Evolutionary conservation across 495 filamentous ascomycete genomes (phyloP).

Genomic region (Xylaria castorea): DNA sequence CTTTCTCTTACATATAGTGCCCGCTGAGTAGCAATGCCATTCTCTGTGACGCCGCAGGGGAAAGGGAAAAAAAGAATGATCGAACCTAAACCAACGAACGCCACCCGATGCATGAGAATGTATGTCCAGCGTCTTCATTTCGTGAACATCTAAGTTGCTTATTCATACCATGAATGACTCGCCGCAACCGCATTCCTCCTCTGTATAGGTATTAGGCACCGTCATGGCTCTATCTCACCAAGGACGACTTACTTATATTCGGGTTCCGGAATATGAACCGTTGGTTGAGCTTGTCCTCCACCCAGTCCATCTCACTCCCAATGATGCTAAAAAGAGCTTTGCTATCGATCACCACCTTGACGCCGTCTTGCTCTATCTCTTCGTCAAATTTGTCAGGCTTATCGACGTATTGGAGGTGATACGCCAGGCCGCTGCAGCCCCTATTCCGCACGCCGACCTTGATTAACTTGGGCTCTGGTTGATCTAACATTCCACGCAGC

Average conservation of each 20-base stretch:
- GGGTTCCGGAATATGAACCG: constrained; percentile 95
- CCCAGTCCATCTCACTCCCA: constrained; percentile 99
- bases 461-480: constrained; percentile 88
- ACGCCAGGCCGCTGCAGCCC: constrained; percentile 96
- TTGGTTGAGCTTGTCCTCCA: constrained; percentile 89
- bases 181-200: constrained; percentile 96
- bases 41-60: background rate
- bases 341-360: constrained; percentile 94
- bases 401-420: constrained; percentile 94
- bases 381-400: constrained; percentile 88
- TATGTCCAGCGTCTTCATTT: constrained; percentile 11
- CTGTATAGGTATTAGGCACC: constrained; percentile 52
- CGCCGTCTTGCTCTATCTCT: constrained; percentile 91
- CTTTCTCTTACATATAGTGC: background rate
- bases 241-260: constrained; percentile 85
- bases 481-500: constrained; percentile 73
- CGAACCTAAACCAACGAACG: constrained; percentile 22
- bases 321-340: constrained; percentile 98
- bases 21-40: background rate
- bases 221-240: background rate
- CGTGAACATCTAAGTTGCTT: background rate
- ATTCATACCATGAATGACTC: constrained; percentile 90
- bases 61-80: background rate
- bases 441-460: constrained; percentile 92
- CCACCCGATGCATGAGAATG: constrained; percentile 26